Evolutionary conservation across 441 rosid species (phyloP).

Genomic region (Rhodomyrtus psidioides): DNA sequence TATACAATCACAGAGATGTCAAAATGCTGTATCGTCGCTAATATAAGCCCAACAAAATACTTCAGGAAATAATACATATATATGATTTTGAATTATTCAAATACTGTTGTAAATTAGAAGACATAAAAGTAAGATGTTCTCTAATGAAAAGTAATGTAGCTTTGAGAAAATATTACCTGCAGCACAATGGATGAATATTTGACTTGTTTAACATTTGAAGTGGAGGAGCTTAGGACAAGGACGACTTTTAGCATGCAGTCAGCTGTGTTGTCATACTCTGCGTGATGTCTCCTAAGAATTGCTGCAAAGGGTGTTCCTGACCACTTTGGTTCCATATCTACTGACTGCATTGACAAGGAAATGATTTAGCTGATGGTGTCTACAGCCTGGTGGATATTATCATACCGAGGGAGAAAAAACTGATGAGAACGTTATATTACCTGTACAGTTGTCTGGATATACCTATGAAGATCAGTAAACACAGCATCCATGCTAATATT

Average conservation of each 20-base stretch:
- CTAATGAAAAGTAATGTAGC: not conserved
- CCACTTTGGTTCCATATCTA: slow-evolving; percentile 77
- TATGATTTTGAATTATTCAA: not conserved
- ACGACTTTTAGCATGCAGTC: slow-evolving; percentile 47
- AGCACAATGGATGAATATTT: slow-evolving; percentile 66
- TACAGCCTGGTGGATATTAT: not conserved
- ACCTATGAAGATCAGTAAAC: slow-evolving; percentile 60
- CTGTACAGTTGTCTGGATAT: slow-evolving; percentile 69
- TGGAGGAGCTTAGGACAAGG: slow-evolving; percentile 50
- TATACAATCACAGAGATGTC: slow-evolving; percentile 19
- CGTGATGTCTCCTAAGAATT: slow-evolving; percentile 77
- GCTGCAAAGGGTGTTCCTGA: slow-evolving; percentile 84
- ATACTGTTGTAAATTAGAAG: not conserved
- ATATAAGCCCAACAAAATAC: not conserved
- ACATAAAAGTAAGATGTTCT: not conserved
- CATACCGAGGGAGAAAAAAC: not conserved
- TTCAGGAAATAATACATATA: not conserved
- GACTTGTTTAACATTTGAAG: slow-evolving; percentile 70
- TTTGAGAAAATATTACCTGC: slow-evolving; percentile 44
- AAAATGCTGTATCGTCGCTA: not conserved
- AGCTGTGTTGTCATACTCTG: slow-evolving; percentile 36
- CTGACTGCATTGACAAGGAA: slow-evolving; percentile 41
- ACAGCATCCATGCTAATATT: slow-evolving; percentile 56
- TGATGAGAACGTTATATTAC: slow-evolving; percentile 25
- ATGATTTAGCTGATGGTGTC: not conserved